Base-by-base conservation (phyloP, 768 basidiomycete species). In the Serendipita sp. region DNA sequence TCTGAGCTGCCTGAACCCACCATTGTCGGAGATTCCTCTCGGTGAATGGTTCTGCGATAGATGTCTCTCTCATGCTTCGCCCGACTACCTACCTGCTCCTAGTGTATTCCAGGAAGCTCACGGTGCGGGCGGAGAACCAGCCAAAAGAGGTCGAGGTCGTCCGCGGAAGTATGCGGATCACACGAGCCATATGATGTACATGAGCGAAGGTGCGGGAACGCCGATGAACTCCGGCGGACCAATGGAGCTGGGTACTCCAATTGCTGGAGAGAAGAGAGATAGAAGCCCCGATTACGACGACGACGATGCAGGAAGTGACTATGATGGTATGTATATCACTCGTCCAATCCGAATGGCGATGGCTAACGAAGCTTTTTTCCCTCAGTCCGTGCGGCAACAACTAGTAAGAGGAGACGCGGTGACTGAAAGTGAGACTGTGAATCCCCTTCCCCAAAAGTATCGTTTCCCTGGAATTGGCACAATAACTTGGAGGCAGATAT, bases 11-110 rank as follows among this genome's bases (percentile, higher is more conserved):
- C 81, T 94, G 51, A 75, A 78, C 47, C 91, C 92, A 16, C 90
- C 92, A 1, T 75, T 98, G 52, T 72, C 76, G 15, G 82, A 79
- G 3, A 77, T 94, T 16, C 94, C 94, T 0, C 86, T 88, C 38
- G 94, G 89, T 44, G 89, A 93, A 75, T 93, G 92, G 91, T 91
- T 91, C 78, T 95, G 92, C 70, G 84, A 86, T 0, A 78, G 82
- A 65, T 95, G 92, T 71, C 52, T 66, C 28, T 56, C 63, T 10
- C 71, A 74, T 45, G 68, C 64, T n/a, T 44, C 32, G n/a, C 45
- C 45, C 44, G 63, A 64, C 23, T 34, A 48, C 11, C 64, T 46
- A 18, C 34, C 34, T 51, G 64, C 45, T 52, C 45, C 32, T 11
- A 46, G 28, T 30, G n/a, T 45, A 41, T 63, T 28, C 65, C 5